Percentiles rank a stretch among this genome's conserved stretches.
Conservation (phyloP, 2,329 filamentous ascomycete species). For the Nectriaceae sp. region DNA sequence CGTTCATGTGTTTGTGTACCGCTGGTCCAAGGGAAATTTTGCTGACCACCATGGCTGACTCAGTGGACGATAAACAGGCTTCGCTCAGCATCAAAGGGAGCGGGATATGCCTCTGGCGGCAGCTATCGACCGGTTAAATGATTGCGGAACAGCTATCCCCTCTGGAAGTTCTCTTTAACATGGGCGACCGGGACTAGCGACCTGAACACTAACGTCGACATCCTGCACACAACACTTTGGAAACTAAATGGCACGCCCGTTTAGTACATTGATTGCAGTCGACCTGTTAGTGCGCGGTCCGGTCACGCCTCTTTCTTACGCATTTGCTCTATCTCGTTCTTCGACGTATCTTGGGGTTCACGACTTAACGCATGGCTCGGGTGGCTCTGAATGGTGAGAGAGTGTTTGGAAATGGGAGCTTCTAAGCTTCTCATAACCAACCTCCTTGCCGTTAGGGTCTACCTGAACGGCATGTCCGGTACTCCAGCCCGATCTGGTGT, state of each 20-base stretch:
- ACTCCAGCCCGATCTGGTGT: constrained; percentile 28
- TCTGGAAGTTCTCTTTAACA: constrained; percentile 15
- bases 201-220: constrained; percentile 29
- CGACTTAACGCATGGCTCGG: constrained; percentile 43
- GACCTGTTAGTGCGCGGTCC: constrained; percentile 28
- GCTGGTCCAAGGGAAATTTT: constrained; percentile 72
- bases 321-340: constrained; percentile 46
- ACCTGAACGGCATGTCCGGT: constrained; percentile 45
- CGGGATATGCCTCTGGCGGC: constrained; percentile 47
- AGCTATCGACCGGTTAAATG: constrained; percentile 39
- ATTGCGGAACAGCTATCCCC: constrained; percentile 22
- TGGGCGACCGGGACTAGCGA: constrained; percentile 28
- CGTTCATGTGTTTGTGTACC: constrained; percentile 71
- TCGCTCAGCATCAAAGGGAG: constrained; percentile 78
- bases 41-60: constrained; percentile 78
- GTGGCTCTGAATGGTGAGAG: constrained; percentile 26
- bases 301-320: constrained; percentile 32
- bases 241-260: constrained; percentile 17
- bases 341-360: constrained; percentile 38
- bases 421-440: constrained; percentile 8
- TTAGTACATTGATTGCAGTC: constrained; percentile 27
- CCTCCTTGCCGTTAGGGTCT: constrained; percentile 18
- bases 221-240: constrained; percentile 23
- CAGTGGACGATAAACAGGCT: constrained; percentile 84
- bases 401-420: constrained; percentile 13